Evolutionary conservation across 2,329 filamentous ascomycete genomes (phyloP).

Genomic region (Plectosphaerella cucumerina): DNA sequence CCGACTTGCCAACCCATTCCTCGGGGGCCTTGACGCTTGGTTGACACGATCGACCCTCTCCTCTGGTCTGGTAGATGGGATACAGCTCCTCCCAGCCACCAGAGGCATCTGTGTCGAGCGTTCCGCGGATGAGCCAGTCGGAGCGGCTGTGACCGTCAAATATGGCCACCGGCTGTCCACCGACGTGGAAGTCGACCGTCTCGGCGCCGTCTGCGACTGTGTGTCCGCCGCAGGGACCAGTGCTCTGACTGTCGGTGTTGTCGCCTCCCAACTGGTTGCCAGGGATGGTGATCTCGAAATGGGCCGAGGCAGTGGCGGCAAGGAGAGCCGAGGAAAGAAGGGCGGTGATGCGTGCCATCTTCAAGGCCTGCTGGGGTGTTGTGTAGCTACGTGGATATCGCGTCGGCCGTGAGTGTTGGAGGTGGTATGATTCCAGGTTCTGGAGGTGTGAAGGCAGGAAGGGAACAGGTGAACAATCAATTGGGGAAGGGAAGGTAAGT

Average conservation of each 20-base stretch:
- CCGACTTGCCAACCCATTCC: conserved; percentile 50
- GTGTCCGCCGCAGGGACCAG: conserved; percentile 52
- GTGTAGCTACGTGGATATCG: no score
- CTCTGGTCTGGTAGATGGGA: conserved; percentile 49
- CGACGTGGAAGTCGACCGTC: conserved; percentile 50
- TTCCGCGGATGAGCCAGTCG: conserved; percentile 57
- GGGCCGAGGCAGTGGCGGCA: conserved; percentile 38
- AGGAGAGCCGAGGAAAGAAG: conserved; percentile 26
- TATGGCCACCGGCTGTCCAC: conserved; percentile 47
- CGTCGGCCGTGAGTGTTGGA: no score
- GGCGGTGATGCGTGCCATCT: conserved; percentile 19
- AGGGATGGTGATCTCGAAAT: conserved; percentile 51
- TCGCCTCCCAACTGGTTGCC: conserved; percentile 38
- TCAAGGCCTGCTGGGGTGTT: not conserved
- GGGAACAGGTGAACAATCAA: no score
- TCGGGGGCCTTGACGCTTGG: conserved; percentile 42
- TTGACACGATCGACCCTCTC: conserved; percentile 51
- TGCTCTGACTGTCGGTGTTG: conserved; percentile 39
- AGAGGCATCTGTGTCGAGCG: conserved; percentile 40
- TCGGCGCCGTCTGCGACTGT: conserved; percentile 34
- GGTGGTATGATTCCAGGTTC: no score
- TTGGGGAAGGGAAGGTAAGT: no score
- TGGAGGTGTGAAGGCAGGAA: no score
- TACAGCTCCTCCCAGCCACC: conserved; percentile 52
- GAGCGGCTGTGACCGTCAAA: conserved; percentile 45